Base-by-base conservation (phyloP, 495 filamentous ascomycete species). In the Neurospora sp. region DNA sequence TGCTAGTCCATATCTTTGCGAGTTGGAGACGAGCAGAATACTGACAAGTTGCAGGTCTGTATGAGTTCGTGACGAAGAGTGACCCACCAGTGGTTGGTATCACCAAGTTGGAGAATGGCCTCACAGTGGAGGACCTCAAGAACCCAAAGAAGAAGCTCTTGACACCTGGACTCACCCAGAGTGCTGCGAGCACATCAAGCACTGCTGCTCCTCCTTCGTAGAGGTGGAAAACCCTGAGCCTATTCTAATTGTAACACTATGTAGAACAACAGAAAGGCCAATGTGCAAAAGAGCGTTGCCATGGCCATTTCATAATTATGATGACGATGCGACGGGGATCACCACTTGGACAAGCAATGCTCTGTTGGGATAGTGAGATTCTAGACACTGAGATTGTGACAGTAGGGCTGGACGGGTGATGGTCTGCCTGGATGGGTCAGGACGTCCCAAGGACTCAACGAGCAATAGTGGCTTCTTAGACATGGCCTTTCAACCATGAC, bases 11-110 rank as follows among this genome's bases (percentile, higher is more conserved):
- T 20, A 53, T 39, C n/a, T 41, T 14, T 22, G 20, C 46, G 10
- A 53, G 20, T 10, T 53, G 46, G 74, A 31, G 71, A 12, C 66
- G 35, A 18, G 38, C 7, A 69, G 71, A 27, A 73, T 40, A 46
- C 74, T 81, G 75, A 82, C 76, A 41, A 40, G 31, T 59, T 71
- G 37, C 74, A 97, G 96, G 96, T 3, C 87, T 93, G 73, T 98
- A 93, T 83, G 94, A 98, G 79, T 96, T 97, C 77, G 94, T 97
- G 39, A 93, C 89, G 83, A 97, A 94, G 81, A 93, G 93, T n/a
- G 95, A 97, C 77, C 86, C 93, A 3, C 90, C 96, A 7, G 86
- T 96, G 14, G 94, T 99, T 81, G 96, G 96, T 35, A 88, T 97
- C 73, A 97, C 94, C n/a, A 97, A 97, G 80, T 82, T 99, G 53